phyloP scores from a whole-genome alignment of 345 rosid species.

The Psidium friedrichsthalianum region DNA sequence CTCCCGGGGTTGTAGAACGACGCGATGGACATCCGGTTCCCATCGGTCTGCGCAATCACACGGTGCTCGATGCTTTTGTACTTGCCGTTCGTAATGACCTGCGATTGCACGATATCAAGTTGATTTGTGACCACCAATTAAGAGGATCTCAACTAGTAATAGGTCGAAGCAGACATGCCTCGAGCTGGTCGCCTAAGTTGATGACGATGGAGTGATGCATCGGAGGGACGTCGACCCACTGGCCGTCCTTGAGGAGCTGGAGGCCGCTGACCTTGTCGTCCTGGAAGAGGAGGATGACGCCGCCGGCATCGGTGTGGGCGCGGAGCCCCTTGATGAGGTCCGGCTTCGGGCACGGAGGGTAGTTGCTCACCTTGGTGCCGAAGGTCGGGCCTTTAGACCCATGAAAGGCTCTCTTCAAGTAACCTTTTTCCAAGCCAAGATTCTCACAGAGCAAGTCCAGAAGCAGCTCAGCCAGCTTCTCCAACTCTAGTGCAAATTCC shows the following conservation, averaged over 20 bases:
- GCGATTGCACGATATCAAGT: neutral
- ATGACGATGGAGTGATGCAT: constrained; percentile 71
- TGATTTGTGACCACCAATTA: neutral
- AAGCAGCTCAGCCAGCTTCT: constrained; percentile 57
- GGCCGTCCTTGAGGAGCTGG: constrained; percentile 81
- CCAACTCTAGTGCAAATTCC: constrained; percentile 38
- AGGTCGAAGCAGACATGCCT: constrained; percentile 23
- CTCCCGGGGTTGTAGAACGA: constrained; percentile 88
- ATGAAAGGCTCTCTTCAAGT: constrained; percentile 50
- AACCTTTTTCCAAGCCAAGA: constrained; percentile 71
- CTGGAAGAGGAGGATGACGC: constrained; percentile 75
- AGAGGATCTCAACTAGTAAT: neutral
- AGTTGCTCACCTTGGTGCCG: constrained; percentile 84
- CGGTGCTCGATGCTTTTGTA: constrained; percentile 83
- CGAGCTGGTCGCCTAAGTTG: constrained; percentile 94
- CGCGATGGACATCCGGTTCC: constrained; percentile 82
- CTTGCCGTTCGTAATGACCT: constrained; percentile 91
- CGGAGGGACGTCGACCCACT: constrained; percentile 84
- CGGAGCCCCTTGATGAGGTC: constrained; percentile 81
- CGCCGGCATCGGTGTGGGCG: constrained; percentile 98
- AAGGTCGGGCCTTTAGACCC: constrained; percentile 74
- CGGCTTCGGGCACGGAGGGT: constrained; percentile 93
- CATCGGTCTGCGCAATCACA: constrained; percentile 60
- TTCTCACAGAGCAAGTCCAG: constrained; percentile 64
- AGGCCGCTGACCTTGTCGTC: constrained; percentile 92